Percentiles rank a stretch among this genome's conserved stretches.
phyloP scores from a whole-genome alignment of 2,329 filamentous ascomycete genomes.

The Fusarium azukiicola region DNA sequence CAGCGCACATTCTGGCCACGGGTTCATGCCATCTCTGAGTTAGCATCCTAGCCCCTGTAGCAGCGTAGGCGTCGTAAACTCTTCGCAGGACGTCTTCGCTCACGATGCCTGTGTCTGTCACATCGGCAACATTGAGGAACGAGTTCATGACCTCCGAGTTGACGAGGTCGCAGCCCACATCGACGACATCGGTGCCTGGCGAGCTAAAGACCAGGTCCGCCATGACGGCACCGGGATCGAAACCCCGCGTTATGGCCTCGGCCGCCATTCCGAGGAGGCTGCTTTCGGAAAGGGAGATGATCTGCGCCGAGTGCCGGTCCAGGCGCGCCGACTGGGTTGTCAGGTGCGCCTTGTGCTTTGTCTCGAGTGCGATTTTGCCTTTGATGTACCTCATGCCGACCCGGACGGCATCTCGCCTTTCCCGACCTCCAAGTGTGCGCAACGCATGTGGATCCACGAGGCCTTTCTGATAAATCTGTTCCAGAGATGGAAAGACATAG shows the following conservation, averaged over 20 bases:
- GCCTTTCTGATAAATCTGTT: slow-evolving; percentile 44
- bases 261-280: slow-evolving; percentile 51
- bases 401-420: slow-evolving; percentile 47
- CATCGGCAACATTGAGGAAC: slow-evolving; percentile 48
- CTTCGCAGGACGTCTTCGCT: slow-evolving; percentile 43
- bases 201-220: slow-evolving; percentile 51
- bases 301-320: slow-evolving; percentile 46
- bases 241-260: slow-evolving; percentile 46
- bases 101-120: slow-evolving; percentile 46
- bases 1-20: slow-evolving; percentile 57
- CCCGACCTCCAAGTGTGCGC: slow-evolving; percentile 39
- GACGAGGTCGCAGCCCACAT: slow-evolving; percentile 49
- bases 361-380: slow-evolving; percentile 50
- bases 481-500: slow-evolving; percentile 50
- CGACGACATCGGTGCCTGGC: slow-evolving; percentile 51
- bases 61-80: slow-evolving; percentile 49
- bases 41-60: slow-evolving; percentile 53
- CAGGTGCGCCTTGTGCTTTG: slow-evolving; percentile 43
- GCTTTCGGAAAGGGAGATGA: slow-evolving; percentile 50
- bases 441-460: slow-evolving; percentile 46
- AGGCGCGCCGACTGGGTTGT: slow-evolving; percentile 43
- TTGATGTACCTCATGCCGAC: slow-evolving; percentile 51
- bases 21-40: slow-evolving; percentile 59
- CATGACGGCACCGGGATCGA: slow-evolving; percentile 50
- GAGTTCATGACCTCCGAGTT: slow-evolving; percentile 53